phyloP scores from a whole-genome alignment of 768 basidiomycete species.

The Termitomyces sp. region DNA sequence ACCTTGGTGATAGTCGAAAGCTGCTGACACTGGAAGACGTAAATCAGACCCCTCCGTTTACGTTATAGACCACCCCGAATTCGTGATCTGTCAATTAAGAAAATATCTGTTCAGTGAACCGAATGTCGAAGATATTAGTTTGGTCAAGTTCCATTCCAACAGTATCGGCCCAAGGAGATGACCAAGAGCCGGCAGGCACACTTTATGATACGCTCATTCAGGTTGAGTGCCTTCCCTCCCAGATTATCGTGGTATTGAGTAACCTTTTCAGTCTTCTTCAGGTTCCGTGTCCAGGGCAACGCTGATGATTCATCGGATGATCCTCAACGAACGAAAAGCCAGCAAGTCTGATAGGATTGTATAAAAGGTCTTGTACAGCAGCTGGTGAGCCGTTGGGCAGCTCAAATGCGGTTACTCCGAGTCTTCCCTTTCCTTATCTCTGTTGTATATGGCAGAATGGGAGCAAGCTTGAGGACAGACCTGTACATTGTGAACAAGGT shows the following conservation, averaged over 20 bases:
- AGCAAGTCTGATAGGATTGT: not conserved
- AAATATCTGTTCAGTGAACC: no score
- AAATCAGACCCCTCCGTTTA: no score
- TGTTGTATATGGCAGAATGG: not conserved
- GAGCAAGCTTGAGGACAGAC: not conserved
- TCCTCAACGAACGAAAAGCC: not conserved
- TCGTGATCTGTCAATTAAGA: no score
- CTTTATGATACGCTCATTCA: not conserved
- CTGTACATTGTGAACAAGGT: not conserved
- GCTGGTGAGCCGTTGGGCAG: not conserved
- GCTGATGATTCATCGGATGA: not conserved
- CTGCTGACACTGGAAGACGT: no score
- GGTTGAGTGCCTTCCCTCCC: not conserved
- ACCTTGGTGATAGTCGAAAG: no score
- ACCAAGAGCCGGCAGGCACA: not conserved
- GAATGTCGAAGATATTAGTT: no score
- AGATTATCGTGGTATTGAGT: not conserved
- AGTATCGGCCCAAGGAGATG: not conserved
- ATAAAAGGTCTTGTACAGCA: not conserved
- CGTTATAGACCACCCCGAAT: no score
- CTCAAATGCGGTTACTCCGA: not conserved
- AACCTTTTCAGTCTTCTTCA: not conserved
- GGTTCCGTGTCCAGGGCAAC: not conserved
- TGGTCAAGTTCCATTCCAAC: no score
- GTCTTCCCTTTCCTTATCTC: not conserved